Conservation (phyloP, 345 rosid genomes). For the Bruguiera gymnorhiza region DNA sequence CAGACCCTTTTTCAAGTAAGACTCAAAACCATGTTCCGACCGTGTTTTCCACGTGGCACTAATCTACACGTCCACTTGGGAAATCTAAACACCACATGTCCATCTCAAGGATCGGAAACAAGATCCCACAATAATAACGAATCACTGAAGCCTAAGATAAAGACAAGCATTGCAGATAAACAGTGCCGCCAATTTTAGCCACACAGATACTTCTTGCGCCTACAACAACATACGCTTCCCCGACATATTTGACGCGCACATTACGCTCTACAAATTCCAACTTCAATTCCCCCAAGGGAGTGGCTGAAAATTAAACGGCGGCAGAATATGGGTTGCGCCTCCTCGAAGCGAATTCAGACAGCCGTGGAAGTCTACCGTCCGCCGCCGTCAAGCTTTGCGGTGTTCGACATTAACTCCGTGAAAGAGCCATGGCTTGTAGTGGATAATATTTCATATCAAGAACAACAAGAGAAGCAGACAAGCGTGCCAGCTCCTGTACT, state of each 20-base stretch:
- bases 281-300: background rate
- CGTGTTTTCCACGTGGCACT: background rate
- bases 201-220: background rate
- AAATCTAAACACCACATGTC: constrained; percentile 6
- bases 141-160: background rate
- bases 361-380: constrained; percentile 70
- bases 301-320: background rate
- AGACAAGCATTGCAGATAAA: background rate
- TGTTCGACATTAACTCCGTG: constrained; percentile 70
- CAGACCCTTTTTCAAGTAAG: too few species aligned
- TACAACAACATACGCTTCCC: background rate
- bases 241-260: too few species aligned
- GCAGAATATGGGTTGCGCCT: constrained; percentile 62
- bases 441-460: constrained; percentile 16
- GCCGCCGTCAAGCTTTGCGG: constrained; percentile 70
- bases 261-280: background rate
- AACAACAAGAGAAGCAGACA: constrained; percentile 38
- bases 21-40: background rate
- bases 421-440: constrained; percentile 76
- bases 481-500: constrained; percentile 40
- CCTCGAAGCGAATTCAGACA: constrained; percentile 62
- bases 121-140: background rate
- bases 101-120: constrained; percentile 11
- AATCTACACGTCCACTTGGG: constrained; percentile 5
- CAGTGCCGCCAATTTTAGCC: background rate